Percentiles rank a stretch among this genome's conserved stretches.
These are phyloP conservation scores for Isabelozyma pseudorhagii DNA, from an alignment of 805 yeast genomes.

Conservation along the genomic window DNA sequence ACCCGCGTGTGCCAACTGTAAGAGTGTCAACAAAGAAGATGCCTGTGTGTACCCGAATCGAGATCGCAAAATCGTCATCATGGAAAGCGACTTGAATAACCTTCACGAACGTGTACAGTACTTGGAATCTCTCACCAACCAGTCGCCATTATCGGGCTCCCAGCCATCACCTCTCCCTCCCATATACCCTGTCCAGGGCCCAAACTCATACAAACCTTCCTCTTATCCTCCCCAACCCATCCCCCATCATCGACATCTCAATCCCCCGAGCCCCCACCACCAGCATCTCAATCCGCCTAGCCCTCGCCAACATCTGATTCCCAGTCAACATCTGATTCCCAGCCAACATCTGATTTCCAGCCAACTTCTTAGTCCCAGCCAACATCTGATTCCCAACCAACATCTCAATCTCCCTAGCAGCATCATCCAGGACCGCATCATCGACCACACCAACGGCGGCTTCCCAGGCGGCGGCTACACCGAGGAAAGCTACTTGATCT, in stretches of 20 bases:
- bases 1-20: constrained; percentile 41
- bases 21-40: constrained; percentile 24
- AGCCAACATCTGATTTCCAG: neutral
- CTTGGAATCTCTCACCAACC: constrained; percentile 15
- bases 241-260: too few relatives aligned
- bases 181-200: neutral
- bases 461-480: neutral
- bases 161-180: too few relatives aligned
- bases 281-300: too few relatives aligned
- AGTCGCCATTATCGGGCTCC: neutral
- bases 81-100: constrained; percentile 38
- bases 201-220: neutral
- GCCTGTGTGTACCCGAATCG: constrained; percentile 35
- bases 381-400: neutral
- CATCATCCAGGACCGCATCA: neutral
- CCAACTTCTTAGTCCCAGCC: neutral
- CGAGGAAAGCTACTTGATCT: constrained; percentile 19
- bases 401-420: neutral
- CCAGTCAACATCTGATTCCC: neutral
- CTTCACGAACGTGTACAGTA: constrained; percentile 29
- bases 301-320: neutral
- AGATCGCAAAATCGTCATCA: constrained; percentile 40
- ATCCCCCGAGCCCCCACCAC: too few relatives aligned
- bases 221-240: neutral
- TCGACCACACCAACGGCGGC: neutral